Conservation (phyloP, 108 stramenopile species). For the Epithemia pelagica region DNA sequence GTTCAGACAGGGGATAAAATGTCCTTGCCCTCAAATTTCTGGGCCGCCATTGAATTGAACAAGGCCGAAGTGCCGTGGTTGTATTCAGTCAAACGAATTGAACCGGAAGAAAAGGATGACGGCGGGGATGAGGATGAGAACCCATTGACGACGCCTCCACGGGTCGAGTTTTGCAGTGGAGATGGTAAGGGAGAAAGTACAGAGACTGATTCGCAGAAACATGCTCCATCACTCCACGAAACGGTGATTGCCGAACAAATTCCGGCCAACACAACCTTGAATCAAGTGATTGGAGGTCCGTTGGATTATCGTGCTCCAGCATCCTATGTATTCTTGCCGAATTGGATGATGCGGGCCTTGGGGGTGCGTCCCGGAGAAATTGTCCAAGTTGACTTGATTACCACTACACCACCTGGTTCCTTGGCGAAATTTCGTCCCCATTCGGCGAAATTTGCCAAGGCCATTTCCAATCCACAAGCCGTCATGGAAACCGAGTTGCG, state of each 20-base stretch:
- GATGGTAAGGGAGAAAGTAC: constrained; percentile 13
- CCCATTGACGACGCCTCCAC: constrained; percentile 27
- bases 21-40: constrained; percentile 62
- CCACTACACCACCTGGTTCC: constrained; percentile 58
- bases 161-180: constrained; percentile 42
- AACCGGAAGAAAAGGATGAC: constrained; percentile 12
- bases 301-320: constrained; percentile 89
- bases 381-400: constrained; percentile 60
- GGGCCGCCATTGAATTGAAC: constrained; percentile 57
- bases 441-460: constrained; percentile 47
- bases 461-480: constrained; percentile 78
- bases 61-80: constrained; percentile 84
- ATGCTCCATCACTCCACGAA: not conserved
- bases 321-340: constrained; percentile 80
- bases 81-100: constrained; percentile 60
- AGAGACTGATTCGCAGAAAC: not conserved
- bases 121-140: constrained; percentile 8
- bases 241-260: constrained; percentile 2
- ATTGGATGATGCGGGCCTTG: constrained; percentile 86
- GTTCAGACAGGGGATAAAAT: constrained; percentile 86
- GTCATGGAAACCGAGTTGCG: constrained; percentile 87
- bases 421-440: constrained; percentile 75
- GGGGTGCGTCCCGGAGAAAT: constrained; percentile 73
- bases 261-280: constrained; percentile 17
- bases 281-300: constrained; percentile 70